Evolutionary conservation across 208 protist genomes (phyloP).

Genomic region (Histomonas meleagridis): DNA sequence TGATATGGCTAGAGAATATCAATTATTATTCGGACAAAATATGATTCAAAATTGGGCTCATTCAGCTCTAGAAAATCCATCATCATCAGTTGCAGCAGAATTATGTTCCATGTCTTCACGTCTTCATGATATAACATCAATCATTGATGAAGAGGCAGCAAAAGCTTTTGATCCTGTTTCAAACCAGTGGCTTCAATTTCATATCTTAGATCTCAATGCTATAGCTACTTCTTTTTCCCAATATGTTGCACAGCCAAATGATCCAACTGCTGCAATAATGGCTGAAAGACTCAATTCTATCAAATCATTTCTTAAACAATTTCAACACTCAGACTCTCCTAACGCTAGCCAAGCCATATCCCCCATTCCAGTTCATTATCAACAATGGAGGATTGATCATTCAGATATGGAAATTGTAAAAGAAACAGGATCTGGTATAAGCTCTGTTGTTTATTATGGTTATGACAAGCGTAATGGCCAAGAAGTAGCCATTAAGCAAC

Average conservation of each 20-base stretch:
- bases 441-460: background rate
- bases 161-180: background rate
- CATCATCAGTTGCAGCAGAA: background rate
- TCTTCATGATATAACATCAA: background rate
- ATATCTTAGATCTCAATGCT: background rate
- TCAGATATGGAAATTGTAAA: background rate
- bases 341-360: too few species aligned
- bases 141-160: background rate
- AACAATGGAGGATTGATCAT: slow-evolving; percentile 14
- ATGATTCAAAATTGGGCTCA: background rate
- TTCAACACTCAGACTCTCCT: background rate
- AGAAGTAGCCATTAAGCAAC: background rate
- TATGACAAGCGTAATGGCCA: background rate
- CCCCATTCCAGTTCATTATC: slow-evolving; percentile 2
- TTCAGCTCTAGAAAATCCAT: background rate
- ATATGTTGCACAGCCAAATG: background rate
- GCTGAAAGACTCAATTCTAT: background rate
- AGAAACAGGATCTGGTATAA: background rate
- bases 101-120: background rate
- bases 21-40: background rate
- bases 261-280: background rate
- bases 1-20: background rate
- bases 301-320: background rate
- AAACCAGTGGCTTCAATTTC: background rate
- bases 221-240: slow-evolving; percentile 3